phyloP scores from a whole-genome alignment of 257 asterid genomes.

The Solanum acaule region DNA sequence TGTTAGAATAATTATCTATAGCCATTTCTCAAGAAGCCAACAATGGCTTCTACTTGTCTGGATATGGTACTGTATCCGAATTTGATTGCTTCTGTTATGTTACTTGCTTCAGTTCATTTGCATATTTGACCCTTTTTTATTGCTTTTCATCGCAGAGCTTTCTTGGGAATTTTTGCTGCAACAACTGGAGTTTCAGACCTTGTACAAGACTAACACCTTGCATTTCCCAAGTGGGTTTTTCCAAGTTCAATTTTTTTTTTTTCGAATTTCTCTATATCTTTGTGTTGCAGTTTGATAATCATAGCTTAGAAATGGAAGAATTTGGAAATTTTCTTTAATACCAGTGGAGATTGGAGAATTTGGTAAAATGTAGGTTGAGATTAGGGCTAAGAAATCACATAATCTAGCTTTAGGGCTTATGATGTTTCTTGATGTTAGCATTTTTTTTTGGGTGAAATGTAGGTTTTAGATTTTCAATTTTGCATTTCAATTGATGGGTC shows the following conservation, averaged over 20 bases:
- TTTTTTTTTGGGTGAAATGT: not conserved
- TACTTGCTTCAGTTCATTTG: not conserved
- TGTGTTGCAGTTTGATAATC: not conserved
- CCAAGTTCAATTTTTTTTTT: no score
- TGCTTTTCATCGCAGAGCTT: slow-evolving; percentile 22
- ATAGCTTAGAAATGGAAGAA: not conserved
- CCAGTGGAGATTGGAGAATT: not conserved
- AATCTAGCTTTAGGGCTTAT: not conserved
- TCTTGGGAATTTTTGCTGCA: slow-evolving; percentile 9
- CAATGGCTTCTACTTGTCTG: not conserved
- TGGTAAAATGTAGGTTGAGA: no score
- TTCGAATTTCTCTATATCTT: not conserved
- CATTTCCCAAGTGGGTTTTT: slow-evolving; percentile 30
- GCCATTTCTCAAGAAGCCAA: not conserved
- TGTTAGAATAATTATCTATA: not conserved
- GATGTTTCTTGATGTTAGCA: not conserved
- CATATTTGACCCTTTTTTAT: not conserved
- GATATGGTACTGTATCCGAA: not conserved
- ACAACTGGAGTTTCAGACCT: slow-evolving; percentile 20
- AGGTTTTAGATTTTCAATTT: not conserved
- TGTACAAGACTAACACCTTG: slow-evolving; percentile 26
- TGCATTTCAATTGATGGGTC: not conserved
- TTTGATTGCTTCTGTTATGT: not conserved
- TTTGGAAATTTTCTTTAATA: not conserved
- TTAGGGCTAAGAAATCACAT: not conserved